Percentiles rank a stretch among this genome's conserved stretches.
Evolutionary conservation across 2,329 filamentous ascomycete species (phyloP).

Genomic region (Mycosphaerella sp.): DNA sequence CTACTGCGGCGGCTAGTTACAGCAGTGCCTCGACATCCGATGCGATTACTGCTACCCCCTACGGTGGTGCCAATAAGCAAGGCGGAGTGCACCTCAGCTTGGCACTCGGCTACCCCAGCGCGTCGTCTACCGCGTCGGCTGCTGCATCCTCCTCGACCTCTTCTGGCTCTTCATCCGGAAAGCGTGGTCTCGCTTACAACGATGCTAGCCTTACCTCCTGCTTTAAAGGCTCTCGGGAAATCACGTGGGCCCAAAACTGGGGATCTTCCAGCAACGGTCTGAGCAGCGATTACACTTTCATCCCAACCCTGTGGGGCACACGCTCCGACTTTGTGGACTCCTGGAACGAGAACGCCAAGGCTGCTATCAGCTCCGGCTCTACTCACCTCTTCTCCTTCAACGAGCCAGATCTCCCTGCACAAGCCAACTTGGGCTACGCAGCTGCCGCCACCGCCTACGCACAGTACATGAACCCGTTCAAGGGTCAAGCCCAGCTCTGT

Average conservation of each 20-base stretch:
- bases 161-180: constrained; percentile 35
- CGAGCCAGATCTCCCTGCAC: constrained; percentile 58
- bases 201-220: constrained; percentile 46
- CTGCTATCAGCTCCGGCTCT: constrained; percentile 49
- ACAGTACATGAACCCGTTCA: constrained; percentile 51
- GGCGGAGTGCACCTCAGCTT: background rate
- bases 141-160: constrained; percentile 15
- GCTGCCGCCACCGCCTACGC: constrained; percentile 50
- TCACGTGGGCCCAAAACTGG: constrained; percentile 66
- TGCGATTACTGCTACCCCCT: constrained; percentile 3
- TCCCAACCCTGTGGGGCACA: constrained; percentile 57
- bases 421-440: constrained; percentile 52
- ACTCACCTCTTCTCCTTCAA: constrained; percentile 62
- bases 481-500: constrained; percentile 50
- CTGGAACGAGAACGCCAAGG: constrained; percentile 49
- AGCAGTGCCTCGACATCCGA: background rate
- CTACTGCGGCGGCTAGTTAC: constrained; percentile 2
- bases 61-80: constrained; percentile 1
- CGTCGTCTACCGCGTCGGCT: constrained; percentile 18
- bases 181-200: constrained; percentile 67
- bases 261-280: constrained; percentile 44
- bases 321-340: constrained; percentile 38
- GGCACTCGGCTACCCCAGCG: background rate
- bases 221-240: constrained; percentile 44
- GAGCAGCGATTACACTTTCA: constrained; percentile 47